phyloP scores from a whole-genome alignment of 352 stramenopile genomes.

The Phytophthora crassamura region DNA sequence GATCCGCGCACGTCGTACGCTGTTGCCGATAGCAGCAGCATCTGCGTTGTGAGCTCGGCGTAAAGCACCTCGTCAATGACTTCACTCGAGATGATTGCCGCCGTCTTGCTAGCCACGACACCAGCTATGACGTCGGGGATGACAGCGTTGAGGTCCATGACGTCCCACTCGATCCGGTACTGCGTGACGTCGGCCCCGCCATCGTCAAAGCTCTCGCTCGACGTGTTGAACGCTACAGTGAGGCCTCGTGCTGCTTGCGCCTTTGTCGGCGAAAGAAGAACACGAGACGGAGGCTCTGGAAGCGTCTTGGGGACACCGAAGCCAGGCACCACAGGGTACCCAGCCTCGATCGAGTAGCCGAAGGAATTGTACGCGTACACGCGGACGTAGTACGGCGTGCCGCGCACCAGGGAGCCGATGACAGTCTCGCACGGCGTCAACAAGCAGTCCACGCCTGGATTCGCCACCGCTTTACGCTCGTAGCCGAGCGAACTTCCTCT shows the following conservation, averaged over 20 bases:
- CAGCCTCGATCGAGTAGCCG: conserved; percentile 84
- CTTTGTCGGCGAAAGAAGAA: conserved; percentile 54
- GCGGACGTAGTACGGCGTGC: conserved; percentile 90
- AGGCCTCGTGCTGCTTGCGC: conserved; percentile 54
- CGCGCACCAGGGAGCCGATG: conserved; percentile 81
- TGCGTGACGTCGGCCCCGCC: conserved; percentile 83
- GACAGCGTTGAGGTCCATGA: conserved; percentile 81
- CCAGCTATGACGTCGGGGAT: conserved; percentile 25
- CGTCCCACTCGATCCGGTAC: conserved; percentile 95
- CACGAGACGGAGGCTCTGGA: conserved; percentile 57
- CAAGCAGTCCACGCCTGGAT: conserved; percentile 77
- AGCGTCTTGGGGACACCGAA: conserved; percentile 85
- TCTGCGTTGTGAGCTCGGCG: conserved; percentile 85
- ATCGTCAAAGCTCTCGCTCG: conserved; percentile 59
- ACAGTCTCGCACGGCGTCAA: conserved; percentile 82
- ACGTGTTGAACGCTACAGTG: conserved; percentile 78
- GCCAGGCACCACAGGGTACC: conserved; percentile 60
- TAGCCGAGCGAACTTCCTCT: conserved; percentile 81
- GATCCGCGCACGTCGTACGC: conserved; percentile 85
- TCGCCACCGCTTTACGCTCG: conserved; percentile 73
- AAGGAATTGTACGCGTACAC: conserved; percentile 94
- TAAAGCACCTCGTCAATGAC: conserved; percentile 81
- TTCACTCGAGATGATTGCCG: conserved; percentile 22
- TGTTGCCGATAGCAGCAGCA: conserved; percentile 82
- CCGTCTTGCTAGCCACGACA: conserved; percentile 5